Evolutionary conservation across 345 rosid genomes (phyloP), one percentile per base, ranked within the genome.

Genomic region (Rhodamnia argentea): DNA sequence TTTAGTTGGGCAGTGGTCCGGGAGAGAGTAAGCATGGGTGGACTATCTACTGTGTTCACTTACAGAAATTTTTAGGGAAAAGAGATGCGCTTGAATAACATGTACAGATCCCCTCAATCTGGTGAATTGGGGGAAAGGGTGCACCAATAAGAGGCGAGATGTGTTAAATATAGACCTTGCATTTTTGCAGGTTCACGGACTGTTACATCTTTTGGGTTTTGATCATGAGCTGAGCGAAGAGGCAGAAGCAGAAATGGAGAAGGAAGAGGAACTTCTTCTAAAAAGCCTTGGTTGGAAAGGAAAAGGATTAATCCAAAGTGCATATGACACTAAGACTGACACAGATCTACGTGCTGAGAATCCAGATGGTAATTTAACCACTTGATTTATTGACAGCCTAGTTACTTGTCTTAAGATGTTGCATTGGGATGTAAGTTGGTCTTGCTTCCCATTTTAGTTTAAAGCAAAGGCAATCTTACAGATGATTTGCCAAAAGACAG

Each of bases 181-280:
- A 82, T 26, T 57, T 75, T 86, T 26, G 85, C 92, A 96, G 99
- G 95, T 97, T 89, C 99, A 95, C 91, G 99, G 99, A 47, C 88
- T 96, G 87, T 90, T 96, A 85, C 99, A 95, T 91, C 94, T 97
- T 84, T 85, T 97, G 90, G 99, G 99, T 26, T 97, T 97, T 89
- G 99, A 96, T 93, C 99, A 96, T 88, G 99, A 97, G 90, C 87
- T 97, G 76, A 93, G 98, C 26, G 96, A 95, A 75, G 98, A 94
- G 88, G 99, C 99, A 83, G 99, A 97, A 91, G 90, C 90, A 89
- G 99, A 97, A 91, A 97, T 96, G 99, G 99, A 96, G 90, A 91
- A 93, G 89, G 96, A 93, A 87, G 99, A 97, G 88, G 95, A 92
- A 89, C 83, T 89, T 85, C 92, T 97, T 88, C 87, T 96, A 81